Base-by-base conservation (phyloP, 345 rosid species). In the Syzygium grande region DNA sequence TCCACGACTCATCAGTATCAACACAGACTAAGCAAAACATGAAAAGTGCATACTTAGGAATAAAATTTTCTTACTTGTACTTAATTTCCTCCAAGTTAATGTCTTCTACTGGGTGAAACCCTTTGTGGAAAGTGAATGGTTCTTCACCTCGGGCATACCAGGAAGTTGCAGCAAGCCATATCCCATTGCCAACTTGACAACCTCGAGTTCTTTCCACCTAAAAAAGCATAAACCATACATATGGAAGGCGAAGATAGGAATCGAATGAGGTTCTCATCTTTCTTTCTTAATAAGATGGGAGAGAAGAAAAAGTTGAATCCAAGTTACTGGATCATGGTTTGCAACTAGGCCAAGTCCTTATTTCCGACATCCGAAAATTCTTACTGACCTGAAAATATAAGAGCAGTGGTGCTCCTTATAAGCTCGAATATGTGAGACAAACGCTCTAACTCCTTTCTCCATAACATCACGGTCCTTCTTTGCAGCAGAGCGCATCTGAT, bases 141-240 rank as follows among this genome's bases (percentile, higher is more conserved):
- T 94, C 89, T 96, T 98, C 87, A 96, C 93, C 93, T 98, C 99
- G 2, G 97, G 91, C 97, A 95, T 94, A 68, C 96, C 92, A 52
- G 99, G 98, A 73, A 98, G 95, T 91, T 94, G 96, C 90, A 98
- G 93, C 80, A 95, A 93, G 85, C 99, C 99, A 92, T 87, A 94
- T 79, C 99, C 99, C 99, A 96, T 95, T 51, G 98, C 99, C 92
- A 96, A 87, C 92, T 98, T 98, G 88, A 98, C 98, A 86, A 94
- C 89, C 88, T 93, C 98, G 58, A 95, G 98, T 85, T 94, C 96
- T 92, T 96, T 94, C 98, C 96, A 95, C 90, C 99, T 95, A 54
- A 52, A 88, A 86, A 63, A 27, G 38, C 19, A 86, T 55, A 86
- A 58, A 61, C 84, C 84, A 52, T 25, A 43, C 61, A 68, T 68